A percentile compares a stretch with the other conserved stretches of the same genome.
Evolutionary conservation across 495 filamentous ascomycete species (phyloP).

Genomic region (Aspergillus avenaceus): DNA sequence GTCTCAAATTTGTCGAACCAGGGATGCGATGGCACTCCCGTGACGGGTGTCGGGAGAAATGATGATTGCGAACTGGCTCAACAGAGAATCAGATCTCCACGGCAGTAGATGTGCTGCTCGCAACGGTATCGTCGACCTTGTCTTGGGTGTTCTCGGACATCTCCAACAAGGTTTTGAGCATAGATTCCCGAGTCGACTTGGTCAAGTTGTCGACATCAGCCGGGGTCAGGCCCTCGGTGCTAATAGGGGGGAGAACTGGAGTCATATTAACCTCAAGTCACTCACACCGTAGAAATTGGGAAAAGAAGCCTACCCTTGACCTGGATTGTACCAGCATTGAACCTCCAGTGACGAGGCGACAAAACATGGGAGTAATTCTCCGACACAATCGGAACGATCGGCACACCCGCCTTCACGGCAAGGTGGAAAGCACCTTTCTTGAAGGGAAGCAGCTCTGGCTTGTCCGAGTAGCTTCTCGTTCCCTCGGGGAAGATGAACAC

Average conservation of each 20-base stretch:
- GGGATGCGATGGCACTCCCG: background rate
- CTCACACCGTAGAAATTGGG: background rate
- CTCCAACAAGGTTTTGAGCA: constrained; percentile 69
- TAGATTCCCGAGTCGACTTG: constrained; percentile 65
- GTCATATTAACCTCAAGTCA: background rate
- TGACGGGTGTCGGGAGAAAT: background rate
- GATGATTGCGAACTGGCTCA: background rate
- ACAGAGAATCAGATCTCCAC: constrained; percentile 32
- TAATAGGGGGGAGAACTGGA: constrained; percentile 77
- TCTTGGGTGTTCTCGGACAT: constrained; percentile 44
- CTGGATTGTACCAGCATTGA: constrained; percentile 71
- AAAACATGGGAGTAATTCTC: constrained; percentile 83
- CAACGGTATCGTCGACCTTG: constrained; percentile 14
- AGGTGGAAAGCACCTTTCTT: constrained; percentile 99
- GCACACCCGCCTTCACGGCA: constrained; percentile 88
- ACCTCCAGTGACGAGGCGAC: constrained; percentile 62
- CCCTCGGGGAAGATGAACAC: constrained; percentile 96
- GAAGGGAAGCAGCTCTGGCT: constrained; percentile 79
- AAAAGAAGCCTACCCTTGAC: constrained; percentile 61
- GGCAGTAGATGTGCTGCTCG: constrained; percentile 33
- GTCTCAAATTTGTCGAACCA: background rate
- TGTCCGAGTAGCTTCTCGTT: constrained; percentile 81
- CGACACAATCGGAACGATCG: constrained; percentile 81
- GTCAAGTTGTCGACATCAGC: constrained; percentile 80
- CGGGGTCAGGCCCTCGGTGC: constrained; percentile 68